phyloP scores from a whole-genome alignment of 768 basidiomycete genomes.

The Russula lepida region DNA sequence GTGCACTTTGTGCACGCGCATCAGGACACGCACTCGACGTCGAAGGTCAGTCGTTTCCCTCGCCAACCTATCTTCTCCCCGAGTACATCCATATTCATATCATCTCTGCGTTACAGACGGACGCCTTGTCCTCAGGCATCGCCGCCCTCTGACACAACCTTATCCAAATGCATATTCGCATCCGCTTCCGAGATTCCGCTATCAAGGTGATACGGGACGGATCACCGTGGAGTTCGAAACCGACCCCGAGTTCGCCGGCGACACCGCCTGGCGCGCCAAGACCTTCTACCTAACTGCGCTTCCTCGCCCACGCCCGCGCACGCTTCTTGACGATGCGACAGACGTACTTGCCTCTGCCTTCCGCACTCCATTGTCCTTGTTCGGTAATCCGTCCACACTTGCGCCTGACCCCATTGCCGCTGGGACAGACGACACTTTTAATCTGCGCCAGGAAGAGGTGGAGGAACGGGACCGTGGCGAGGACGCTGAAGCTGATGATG shows the following conservation, averaged over 20 bases:
- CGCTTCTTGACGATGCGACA: conserved; percentile 64
- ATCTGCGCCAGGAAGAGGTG: conserved; percentile 69
- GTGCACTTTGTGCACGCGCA: conserved; percentile 66
- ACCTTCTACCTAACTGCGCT: conserved; percentile 57
- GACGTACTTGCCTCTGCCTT: conserved; percentile 55
- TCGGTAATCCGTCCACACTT: conserved; percentile 25
- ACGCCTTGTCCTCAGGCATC: conserved; percentile 61
- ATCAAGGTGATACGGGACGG: conserved; percentile 43
- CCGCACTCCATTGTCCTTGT: conserved; percentile 45
- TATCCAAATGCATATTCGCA: conserved; percentile 76
- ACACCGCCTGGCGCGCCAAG: conserved; percentile 48
- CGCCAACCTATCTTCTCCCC: neutral
- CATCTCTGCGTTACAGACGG: conserved; percentile 38
- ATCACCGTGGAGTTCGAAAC: conserved; percentile 51
- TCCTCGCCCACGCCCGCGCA: conserved; percentile 58
- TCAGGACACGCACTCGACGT: conserved; percentile 79
- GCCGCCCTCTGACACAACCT: conserved; percentile 65
- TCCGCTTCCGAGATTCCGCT: conserved; percentile 63
- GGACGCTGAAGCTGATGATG: conserved; percentile 74
- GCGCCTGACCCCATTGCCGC: conserved; percentile 22
- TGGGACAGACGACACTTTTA: conserved; percentile 27
- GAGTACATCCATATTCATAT: neutral
- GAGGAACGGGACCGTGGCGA: conserved; percentile 71
- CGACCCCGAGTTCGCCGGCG: conserved; percentile 50
- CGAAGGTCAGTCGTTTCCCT: conserved; percentile 41